phyloP scores from a whole-genome alignment of 1,284 basidiomycete species.

The Apiotrichum brassicae region DNA sequence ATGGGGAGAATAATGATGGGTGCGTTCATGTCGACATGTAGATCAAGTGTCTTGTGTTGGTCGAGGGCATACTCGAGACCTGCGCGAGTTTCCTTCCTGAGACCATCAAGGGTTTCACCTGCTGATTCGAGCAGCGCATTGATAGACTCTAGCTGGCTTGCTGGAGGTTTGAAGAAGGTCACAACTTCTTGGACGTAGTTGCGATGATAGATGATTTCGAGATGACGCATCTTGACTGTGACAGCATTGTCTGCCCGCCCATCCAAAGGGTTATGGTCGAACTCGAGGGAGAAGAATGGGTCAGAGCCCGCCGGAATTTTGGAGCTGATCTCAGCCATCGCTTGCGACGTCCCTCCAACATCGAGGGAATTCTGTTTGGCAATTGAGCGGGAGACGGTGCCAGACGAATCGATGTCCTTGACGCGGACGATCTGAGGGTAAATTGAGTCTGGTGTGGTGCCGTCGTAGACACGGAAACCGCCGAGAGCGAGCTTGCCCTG shows the following conservation, averaged over 20 bases:
- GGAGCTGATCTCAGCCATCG: constrained; percentile 34
- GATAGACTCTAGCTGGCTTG: constrained; percentile 91
- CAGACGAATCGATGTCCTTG: constrained; percentile 52
- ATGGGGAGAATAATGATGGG: constrained; percentile 97
- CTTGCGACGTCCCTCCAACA: constrained; percentile 31
- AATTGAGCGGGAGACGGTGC: constrained; percentile 11
- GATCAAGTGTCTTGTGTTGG: constrained; percentile 67
- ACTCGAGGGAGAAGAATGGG: constrained; percentile 88
- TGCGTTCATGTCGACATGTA: constrained; percentile 93
- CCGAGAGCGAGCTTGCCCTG: constrained; percentile 79
- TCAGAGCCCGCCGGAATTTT: constrained; percentile 46
- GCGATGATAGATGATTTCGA: constrained; percentile 96
- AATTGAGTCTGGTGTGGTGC: constrained; percentile 71
- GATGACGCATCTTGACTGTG: constrained; percentile 84
- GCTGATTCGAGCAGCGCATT: constrained; percentile 83
- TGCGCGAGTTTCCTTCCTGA: constrained; percentile 90
- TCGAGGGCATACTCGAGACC: constrained; percentile 85
- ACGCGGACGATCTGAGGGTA: constrained; percentile 93
- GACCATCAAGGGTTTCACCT: constrained; percentile 86
- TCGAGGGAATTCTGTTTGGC: constrained; percentile 22
- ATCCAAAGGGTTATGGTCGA: constrained; percentile 90
- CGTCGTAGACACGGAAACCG: constrained; percentile 85
- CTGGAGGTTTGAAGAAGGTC: constrained; percentile 89
- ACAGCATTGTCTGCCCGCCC: constrained; percentile 87
- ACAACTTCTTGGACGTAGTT: constrained; percentile 91